phyloP scores from a whole-genome alignment of 768 basidiomycete genomes.

The Auriscalpium microsporum region DNA sequence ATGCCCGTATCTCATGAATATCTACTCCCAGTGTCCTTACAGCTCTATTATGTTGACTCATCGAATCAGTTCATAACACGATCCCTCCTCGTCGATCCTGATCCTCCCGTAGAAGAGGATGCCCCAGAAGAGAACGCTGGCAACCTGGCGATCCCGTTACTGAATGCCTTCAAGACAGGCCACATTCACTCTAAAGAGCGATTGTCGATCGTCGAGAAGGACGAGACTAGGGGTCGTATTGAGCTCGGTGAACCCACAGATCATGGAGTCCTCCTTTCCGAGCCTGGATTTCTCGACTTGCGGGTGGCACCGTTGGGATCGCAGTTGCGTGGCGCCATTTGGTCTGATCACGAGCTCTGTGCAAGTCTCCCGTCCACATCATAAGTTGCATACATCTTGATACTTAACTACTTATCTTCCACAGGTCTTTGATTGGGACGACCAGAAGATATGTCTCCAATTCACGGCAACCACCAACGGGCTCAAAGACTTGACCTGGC shows the following conservation, averaged over 20 bases:
- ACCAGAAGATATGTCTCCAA: background rate
- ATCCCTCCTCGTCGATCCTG: slow-evolving; percentile 6
- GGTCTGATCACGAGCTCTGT: slow-evolving; percentile 17
- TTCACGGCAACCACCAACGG: background rate
- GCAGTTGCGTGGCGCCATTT: slow-evolving; percentile 22
- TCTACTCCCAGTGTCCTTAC: slow-evolving; percentile 24
- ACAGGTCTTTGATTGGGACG: slow-evolving; percentile 8
- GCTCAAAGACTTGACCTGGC: slow-evolving; percentile 6
- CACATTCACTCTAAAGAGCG: slow-evolving; percentile 43
- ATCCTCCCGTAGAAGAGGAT: slow-evolving; percentile 15
- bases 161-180: slow-evolving; percentile 57
- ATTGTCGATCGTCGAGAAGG: slow-evolving; percentile 20
- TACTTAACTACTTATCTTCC: background rate
- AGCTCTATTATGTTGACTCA: slow-evolving; percentile 34
- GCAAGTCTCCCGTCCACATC: background rate
- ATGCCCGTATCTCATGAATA: background rate
- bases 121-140: slow-evolving; percentile 23
- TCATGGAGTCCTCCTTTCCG: slow-evolving; percentile 26
- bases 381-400: too few relatives aligned
- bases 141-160: slow-evolving; percentile 33
- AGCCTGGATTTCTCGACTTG: slow-evolving; percentile 21
- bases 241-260: slow-evolving; percentile 25
- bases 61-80: slow-evolving; percentile 39
- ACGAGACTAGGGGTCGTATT: slow-evolving; percentile 20
- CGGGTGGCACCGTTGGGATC: slow-evolving; percentile 21